Evolutionary conservation across 176 grass and related monocot genomes (phyloP).

Genomic region (Bonia amplexicaulis): DNA sequence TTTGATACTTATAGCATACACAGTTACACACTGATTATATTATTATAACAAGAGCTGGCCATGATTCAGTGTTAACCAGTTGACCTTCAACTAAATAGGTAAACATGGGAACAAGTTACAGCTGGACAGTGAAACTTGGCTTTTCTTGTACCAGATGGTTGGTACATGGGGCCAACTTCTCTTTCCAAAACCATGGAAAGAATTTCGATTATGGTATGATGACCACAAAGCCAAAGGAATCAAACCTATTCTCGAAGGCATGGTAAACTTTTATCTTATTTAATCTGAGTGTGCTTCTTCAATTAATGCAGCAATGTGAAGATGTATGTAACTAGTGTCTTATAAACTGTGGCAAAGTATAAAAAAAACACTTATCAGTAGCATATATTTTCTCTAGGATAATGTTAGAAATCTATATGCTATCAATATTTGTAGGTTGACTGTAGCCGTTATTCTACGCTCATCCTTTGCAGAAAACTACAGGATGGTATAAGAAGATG

Average conservation of each 20-base stretch:
- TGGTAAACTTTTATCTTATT: constrained; percentile 58
- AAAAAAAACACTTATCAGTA: neutral
- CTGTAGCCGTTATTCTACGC: neutral
- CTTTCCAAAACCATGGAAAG: constrained; percentile 99
- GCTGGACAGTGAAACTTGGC: constrained; percentile 54
- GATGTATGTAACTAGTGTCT: constrained; percentile 2
- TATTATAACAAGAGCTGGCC: neutral
- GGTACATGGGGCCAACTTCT: constrained; percentile 99
- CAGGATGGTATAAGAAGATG: constrained; percentile 96
- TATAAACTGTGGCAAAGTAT: neutral
- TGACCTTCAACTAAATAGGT: constrained; percentile 51
- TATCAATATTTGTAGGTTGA: constrained; percentile 20
- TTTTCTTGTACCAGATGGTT: constrained; percentile 98
- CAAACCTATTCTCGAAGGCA: constrained; percentile 93
- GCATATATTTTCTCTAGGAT: constrained; percentile 1
- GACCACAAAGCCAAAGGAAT: constrained; percentile 75
- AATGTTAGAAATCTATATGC: constrained; percentile 3
- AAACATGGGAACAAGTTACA: constrained; percentile 93
- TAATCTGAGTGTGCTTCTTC: constrained; percentile 10
- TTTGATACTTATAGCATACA: neutral
- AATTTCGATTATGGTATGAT: constrained; percentile 93
- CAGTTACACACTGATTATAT: neutral
- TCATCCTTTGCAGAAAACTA: constrained; percentile 66
- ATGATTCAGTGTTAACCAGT: constrained; percentile 24
- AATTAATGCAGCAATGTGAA: neutral